Conservation (phyloP, 768 basidiomycete species). For the Boletus reticuloceps region DNA sequence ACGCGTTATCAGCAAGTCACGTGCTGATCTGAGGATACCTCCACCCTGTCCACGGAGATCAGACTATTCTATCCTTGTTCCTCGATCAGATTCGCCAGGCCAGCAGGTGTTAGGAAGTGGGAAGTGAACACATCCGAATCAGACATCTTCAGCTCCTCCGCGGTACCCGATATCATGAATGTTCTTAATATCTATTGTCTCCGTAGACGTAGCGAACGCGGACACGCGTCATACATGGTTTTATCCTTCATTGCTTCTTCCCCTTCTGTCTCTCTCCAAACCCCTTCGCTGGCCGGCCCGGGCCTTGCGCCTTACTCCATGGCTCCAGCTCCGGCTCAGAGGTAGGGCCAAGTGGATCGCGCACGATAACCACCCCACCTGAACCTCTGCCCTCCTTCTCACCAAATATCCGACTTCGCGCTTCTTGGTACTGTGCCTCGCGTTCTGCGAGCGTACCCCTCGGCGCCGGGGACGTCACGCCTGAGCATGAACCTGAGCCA, state of each 20-base stretch:
- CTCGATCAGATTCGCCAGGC: too few species aligned
- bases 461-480: constrained; percentile 13
- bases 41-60: too few species aligned
- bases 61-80: too few species aligned
- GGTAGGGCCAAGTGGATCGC: constrained; percentile 35
- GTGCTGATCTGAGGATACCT: background rate
- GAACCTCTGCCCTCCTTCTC: constrained; percentile 6
- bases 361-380: constrained; percentile 18
- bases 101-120: too few species aligned
- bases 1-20: constrained; percentile 14
- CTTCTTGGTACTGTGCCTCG: constrained; percentile 71
- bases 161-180: background rate
- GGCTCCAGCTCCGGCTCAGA: constrained; percentile 7
- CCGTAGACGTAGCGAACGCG: too few species aligned
- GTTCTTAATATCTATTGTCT: too few species aligned
- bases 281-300: constrained; percentile 20
- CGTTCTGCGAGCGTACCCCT: constrained; percentile 52
- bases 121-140: too few species aligned
- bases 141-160: too few species aligned
- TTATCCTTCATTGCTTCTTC: constrained; percentile 2
- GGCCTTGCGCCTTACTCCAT: background rate
- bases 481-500: background rate
- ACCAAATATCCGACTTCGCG: constrained; percentile 72
- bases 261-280: constrained; percentile 26
- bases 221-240: too few species aligned